Base-by-base conservation (phyloP, 2,329 filamentous ascomycete species). In the Fusarium sp. region DNA sequence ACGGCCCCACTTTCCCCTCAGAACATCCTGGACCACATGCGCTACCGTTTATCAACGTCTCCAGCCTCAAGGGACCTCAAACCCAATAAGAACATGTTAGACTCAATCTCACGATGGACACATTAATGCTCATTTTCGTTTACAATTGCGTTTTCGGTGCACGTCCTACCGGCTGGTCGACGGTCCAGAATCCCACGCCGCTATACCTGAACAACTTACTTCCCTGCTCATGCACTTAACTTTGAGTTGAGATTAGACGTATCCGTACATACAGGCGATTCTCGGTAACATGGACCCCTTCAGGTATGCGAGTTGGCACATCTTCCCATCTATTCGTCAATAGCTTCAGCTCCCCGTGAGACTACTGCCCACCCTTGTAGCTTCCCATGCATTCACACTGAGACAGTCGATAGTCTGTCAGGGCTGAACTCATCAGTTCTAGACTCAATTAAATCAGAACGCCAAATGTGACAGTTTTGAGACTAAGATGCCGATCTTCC, bases 351-450 rank as follows among this genome's bases (percentile, higher is more conserved):
- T 53, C 59, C 55, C 43, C 21, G 51, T 27, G 40, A 41, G 47
- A 42, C 30, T 37, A 32, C 27, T n/a, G 41, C 34, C 34, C 42
- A 54, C 41, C 59, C 68, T 55, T 37, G 42, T 25, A 32, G 41
- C 45, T 51, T 40, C 41, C 25, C 48, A 43, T 57, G 46, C 55
- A 43, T 48, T 27, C 41, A 40, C 46, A 54, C 40, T 30, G 40
- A 65, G 46, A 55, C 41, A 66, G 28, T 18, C 50, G 34, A 55
- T 63, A 59, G 61, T 47, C 20, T 58, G 47, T 34, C 64, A 45
- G 47, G 53, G 55, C 68, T 72, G 61, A 45, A 58, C 42, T 69
- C n/a, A n/a, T n/a, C 50, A 55, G 41, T 55, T 72, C 69, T 66
- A 59, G 68, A 59, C 55, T 59, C 50, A 10, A 66, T 54, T 14